Evolutionary conservation across 2,329 filamentous ascomycete species (phyloP), one percentile per base, ranked within the genome.

Genomic region (Didymellaceae sp.): DNA sequence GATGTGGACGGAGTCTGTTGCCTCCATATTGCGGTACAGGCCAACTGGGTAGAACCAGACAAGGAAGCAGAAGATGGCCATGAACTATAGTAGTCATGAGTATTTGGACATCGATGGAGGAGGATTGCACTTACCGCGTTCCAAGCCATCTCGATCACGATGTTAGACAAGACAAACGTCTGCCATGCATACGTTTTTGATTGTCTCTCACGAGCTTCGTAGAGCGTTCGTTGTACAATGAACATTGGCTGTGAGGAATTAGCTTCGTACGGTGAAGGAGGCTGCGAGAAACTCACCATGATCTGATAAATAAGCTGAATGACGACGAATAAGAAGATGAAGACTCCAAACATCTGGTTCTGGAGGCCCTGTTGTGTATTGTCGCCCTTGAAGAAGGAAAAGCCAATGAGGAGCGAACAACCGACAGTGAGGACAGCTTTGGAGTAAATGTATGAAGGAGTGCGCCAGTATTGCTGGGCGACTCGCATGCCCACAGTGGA

Each of bases 151-250:
- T 91, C 88, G 35, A 88, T 86, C 1, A 87, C 44, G 47, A 91
- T 82, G 64, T 89, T 89, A 61, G 86, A 82, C 3, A 87, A 73
- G 62, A 91, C 80, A 71, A 91, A 91, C 1, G 81, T 85, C 61
- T 84, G 80, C 88, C 88, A 91, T 0, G 85, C 88, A 74, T 91
- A 91, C 0, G 84, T 80, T 63, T 89, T 89, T 65, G 81, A 84
- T 0, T 86, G 81, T 1, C 82, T 74, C 59, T 86, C 82, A 37
- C 82, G 81, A 9, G 79, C 81, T 69, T 85, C 82, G 65, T 84
- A 85, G 3, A 85, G 70, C 1, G 80, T 77, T 37, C 82, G 76
- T 58, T 84, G 81, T 0, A 77, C 80, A 28, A 81, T 75, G 62
- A 84, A 85, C 45, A 80, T 75, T 2, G 82, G 82, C 75, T 28